phyloP scores from a whole-genome alignment of 2,329 filamentous ascomycete species.

The Curvularia hawaiiensis region DNA sequence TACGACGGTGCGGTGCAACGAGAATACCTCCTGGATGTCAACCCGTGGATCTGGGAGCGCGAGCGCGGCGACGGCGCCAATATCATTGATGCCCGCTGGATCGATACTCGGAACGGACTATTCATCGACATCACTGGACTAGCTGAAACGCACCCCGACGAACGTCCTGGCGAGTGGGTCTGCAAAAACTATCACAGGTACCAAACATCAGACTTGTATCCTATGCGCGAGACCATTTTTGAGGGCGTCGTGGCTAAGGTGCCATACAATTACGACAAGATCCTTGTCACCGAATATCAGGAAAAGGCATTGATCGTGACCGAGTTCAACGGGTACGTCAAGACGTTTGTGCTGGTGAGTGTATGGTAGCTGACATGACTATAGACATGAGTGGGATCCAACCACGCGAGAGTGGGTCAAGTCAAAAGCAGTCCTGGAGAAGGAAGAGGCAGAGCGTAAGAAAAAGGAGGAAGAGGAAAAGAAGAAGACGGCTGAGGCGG shows the following conservation, averaged over 20 bases:
- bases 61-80: constrained; percentile 71
- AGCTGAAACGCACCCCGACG: constrained; percentile 66
- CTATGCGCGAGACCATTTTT: constrained; percentile 73
- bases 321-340: constrained; percentile 62
- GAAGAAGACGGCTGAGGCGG: constrained; percentile 18
- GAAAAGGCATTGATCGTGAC: constrained; percentile 65
- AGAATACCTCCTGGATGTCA: constrained; percentile 76
- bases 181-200: constrained; percentile 84
- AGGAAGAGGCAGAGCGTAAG: constrained; percentile 12
- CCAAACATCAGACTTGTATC: constrained; percentile 72
- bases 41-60: constrained; percentile 69
- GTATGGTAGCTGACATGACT: constrained; percentile 9
- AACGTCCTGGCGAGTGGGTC: constrained; percentile 69
- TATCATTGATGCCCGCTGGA: constrained; percentile 84
- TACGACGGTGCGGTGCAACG: constrained; percentile 49
- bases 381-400: constrained; percentile 65
- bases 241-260: constrained; percentile 74
- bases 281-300: constrained; percentile 69
- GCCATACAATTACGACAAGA: constrained; percentile 70
- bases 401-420: constrained; percentile 65
- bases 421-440: constrained; percentile 11
- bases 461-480: constrained; percentile 19
- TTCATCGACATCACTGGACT: constrained; percentile 85
- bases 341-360: not conserved
- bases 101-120: constrained; percentile 75